Evolutionary conservation across 345 rosid genomes (phyloP).

Genomic region (Firmiana major): DNA sequence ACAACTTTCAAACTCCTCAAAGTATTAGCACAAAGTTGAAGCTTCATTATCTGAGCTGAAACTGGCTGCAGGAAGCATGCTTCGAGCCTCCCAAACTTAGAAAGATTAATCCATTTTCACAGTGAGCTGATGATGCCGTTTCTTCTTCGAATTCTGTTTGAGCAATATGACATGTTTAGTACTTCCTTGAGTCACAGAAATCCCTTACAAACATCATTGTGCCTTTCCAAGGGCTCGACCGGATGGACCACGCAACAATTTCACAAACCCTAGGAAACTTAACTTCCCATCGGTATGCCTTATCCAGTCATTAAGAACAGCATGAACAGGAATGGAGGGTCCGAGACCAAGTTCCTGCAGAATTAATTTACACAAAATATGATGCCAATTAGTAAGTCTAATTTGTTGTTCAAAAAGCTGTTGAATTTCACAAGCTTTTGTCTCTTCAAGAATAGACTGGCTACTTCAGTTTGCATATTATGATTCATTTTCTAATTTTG

Average conservation of each 20-base stretch:
- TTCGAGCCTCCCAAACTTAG: not conserved
- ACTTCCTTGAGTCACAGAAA: too few relatives aligned
- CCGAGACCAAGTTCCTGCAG: constrained; percentile 95
- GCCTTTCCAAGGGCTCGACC: constrained; percentile 41
- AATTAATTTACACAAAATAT: not conserved
- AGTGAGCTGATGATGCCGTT: too few relatives aligned
- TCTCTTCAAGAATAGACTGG: not conserved
- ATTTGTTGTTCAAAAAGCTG: not conserved
- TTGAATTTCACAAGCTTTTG: not conserved
- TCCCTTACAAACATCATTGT: constrained; percentile 18
- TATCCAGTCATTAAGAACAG: constrained; percentile 89
- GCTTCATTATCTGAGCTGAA: not conserved
- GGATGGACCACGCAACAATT: constrained; percentile 73
- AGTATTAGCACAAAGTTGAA: constrained; percentile 8
- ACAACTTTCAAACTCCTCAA: constrained; percentile 2
- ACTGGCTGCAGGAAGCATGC: not conserved
- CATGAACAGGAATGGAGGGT: constrained; percentile 83
- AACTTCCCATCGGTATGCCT: constrained; percentile 91
- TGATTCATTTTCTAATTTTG: not conserved
- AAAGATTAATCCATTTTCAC: not conserved
- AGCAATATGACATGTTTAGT: too few relatives aligned
- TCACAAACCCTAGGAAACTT: constrained; percentile 87
- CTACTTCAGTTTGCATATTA: not conserved
- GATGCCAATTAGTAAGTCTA: not conserved
- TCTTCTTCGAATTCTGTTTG: too few relatives aligned